Evolutionary conservation across 1,284 basidiomycete species (phyloP).

Genomic region (Ganoderma multipileum): DNA sequence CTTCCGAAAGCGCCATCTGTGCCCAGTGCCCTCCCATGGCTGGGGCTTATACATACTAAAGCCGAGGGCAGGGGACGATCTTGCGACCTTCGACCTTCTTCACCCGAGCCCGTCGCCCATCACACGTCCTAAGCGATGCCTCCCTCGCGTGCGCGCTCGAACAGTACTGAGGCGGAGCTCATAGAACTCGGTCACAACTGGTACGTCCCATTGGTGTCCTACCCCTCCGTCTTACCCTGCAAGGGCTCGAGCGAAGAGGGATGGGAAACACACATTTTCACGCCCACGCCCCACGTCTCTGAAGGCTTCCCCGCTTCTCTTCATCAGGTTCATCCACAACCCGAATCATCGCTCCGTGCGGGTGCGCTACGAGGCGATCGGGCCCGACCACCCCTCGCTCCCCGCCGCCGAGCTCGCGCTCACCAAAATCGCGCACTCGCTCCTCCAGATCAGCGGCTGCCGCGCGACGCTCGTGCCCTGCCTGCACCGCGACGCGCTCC

Average conservation of each 20-base stretch:
- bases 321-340: slow-evolving; percentile 31
- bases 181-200: slow-evolving; percentile 29
- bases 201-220: slow-evolving; percentile 5
- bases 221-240: background rate
- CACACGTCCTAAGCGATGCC: slow-evolving; percentile 6
- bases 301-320: background rate
- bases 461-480: slow-evolving; percentile 29
- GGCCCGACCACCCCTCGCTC: slow-evolving; percentile 20
- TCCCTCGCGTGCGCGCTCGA: slow-evolving; percentile 14
- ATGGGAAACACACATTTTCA: background rate
- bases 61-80: background rate
- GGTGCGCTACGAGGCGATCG: slow-evolving; percentile 28
- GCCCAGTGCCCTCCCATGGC: background rate
- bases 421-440: slow-evolving; percentile 22
- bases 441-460: slow-evolving; percentile 19
- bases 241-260: background rate
- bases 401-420: slow-evolving; percentile 21
- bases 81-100: background rate
- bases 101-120: background rate
- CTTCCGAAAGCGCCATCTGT: background rate
- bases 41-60: slow-evolving; percentile 1
- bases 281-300: background rate
- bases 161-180: slow-evolving; percentile 23
- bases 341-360: slow-evolving; percentile 26
- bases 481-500: slow-evolving; percentile 15